These are phyloP conservation scores for Pseudodiploospora longispora DNA, from an alignment of 2,329 filamentous ascomycete species.

Conservation along the genomic window DNA sequence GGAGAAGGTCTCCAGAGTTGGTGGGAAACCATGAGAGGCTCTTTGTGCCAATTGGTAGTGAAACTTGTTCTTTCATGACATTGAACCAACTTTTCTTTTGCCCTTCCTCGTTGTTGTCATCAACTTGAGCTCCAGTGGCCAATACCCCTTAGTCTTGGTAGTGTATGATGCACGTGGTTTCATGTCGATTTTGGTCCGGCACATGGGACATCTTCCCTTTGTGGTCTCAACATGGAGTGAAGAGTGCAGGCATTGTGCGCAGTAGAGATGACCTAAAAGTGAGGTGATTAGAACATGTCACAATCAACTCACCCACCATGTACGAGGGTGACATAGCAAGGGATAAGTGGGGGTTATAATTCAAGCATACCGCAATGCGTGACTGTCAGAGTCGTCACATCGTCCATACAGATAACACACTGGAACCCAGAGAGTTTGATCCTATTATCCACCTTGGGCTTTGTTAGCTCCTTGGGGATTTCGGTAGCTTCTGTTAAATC, in stretches of 20 bases:
- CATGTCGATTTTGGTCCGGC: slow-evolving; percentile 49
- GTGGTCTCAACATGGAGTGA: slow-evolving; percentile 48
- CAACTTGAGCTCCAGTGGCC: slow-evolving; percentile 54
- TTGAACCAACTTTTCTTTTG: slow-evolving; percentile 26
- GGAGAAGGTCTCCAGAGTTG: too few relatives aligned
- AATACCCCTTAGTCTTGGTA: slow-evolving; percentile 43
- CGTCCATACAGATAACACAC: slow-evolving; percentile 62
- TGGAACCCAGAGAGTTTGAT: slow-evolving; percentile 50
- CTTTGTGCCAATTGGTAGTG: not conserved
- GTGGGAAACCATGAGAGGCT: too few relatives aligned
- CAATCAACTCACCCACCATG: not conserved
- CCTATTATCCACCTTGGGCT: slow-evolving; percentile 39
- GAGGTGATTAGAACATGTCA: slow-evolving; percentile 10
- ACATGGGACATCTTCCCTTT: slow-evolving; percentile 56
- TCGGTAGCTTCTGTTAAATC: slow-evolving; percentile 33
- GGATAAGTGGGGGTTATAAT: not conserved
- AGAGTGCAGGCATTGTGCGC: slow-evolving; percentile 52
- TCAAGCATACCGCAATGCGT: slow-evolving; percentile 56
- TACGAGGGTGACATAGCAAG: not conserved
- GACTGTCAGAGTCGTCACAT: slow-evolving; percentile 48
- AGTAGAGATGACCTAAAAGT: slow-evolving; percentile 53
- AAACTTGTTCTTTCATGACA: slow-evolving; percentile 14
- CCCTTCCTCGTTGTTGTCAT: slow-evolving; percentile 49
- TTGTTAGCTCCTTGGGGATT: slow-evolving; percentile 34
- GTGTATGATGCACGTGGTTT: slow-evolving; percentile 33